phyloP scores from a whole-genome alignment of 345 rosid species.

The Dipteronia sinensis region DNA sequence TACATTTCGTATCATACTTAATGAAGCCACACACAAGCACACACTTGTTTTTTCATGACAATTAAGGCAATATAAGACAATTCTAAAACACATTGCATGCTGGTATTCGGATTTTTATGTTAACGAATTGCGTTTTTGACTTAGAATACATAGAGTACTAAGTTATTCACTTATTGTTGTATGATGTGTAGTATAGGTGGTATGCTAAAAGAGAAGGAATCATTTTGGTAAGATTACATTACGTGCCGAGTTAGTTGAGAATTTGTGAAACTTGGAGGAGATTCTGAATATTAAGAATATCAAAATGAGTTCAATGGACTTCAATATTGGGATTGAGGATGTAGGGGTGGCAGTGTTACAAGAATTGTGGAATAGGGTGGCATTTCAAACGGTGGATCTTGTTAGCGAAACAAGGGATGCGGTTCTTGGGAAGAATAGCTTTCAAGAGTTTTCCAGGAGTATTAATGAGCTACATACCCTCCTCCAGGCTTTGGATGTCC shows the following conservation, averaged over 20 bases:
- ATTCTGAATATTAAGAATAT: background rate
- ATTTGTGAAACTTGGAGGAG: background rate
- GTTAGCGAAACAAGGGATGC: constrained; percentile 40
- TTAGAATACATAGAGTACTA: too few relatives aligned
- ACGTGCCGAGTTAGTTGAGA: background rate
- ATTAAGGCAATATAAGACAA: too few relatives aligned
- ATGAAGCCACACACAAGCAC: background rate
- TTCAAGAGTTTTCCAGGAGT: constrained; percentile 38
- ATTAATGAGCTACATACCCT: constrained; percentile 34
- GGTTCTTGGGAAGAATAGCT: constrained; percentile 36
- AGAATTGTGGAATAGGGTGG: constrained; percentile 45
- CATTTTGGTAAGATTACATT: background rate
- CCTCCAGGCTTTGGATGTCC: constrained; percentile 33
- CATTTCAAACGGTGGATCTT: constrained; percentile 33
- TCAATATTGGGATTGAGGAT: constrained; percentile 32
- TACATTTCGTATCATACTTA: too few relatives aligned
- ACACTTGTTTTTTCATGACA: background rate
- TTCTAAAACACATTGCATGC: background rate
- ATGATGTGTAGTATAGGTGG: background rate
- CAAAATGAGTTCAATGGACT: background rate
- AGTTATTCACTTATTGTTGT: background rate
- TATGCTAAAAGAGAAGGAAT: background rate
- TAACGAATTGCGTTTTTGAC: too few relatives aligned
- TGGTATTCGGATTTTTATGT: too few relatives aligned
- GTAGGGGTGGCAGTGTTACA: constrained; percentile 37